Evolutionary conservation across 495 filamentous ascomycete genomes (phyloP), one percentile per base, ranked within the genome.

Genomic region (Hypomontagnella monticulosa): DNA sequence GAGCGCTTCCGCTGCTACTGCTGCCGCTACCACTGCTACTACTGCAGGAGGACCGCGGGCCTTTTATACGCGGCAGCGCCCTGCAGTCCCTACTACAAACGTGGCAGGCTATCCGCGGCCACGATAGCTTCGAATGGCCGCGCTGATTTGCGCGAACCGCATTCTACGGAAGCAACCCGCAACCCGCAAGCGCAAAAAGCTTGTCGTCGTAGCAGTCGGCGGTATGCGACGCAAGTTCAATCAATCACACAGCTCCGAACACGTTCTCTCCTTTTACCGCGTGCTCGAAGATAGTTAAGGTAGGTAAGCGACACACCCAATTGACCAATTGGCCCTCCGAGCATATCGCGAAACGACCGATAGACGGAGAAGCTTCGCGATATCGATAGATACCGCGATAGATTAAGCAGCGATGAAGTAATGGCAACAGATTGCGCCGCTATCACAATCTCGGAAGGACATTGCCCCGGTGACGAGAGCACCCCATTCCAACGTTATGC

Each of bases 351-450:
- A 55, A 55, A 36, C 11, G 41, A 10, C 49, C 47, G 38, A 52
- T n/a, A 14, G 19, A 27, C 18, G 49, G 54, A 54, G 48, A 52
- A 18, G n/a, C 3, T 19, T 53, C 32, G 47, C 43, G 51, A 56
- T 44, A 37, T 51, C 36, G 48, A 53, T 53, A 62, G 42, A 16
- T 55, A 40, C 27, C 58, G 15, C 34, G 57, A 57, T 62, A 52
- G 57, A 57, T 67, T 54, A 38, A 27, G 19, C 10, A 43, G 33
- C n/a, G 46, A 62, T 58, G 40, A 54, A 57, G 58, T 58, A 57
- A 58, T 48, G 66, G 66, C 66, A 69, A 60, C 49, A 69, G 3
- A 46, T 60, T 63, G 66, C 66, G 60, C 60, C 43, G 38, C 32
- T 52, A 48, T 69, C 66, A 63, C 66, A 52, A 23, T 55, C 19